Evolutionary conservation across 2,329 filamentous ascomycete genomes (phyloP).

Genomic region (Paramyrothecium roridum): DNA sequence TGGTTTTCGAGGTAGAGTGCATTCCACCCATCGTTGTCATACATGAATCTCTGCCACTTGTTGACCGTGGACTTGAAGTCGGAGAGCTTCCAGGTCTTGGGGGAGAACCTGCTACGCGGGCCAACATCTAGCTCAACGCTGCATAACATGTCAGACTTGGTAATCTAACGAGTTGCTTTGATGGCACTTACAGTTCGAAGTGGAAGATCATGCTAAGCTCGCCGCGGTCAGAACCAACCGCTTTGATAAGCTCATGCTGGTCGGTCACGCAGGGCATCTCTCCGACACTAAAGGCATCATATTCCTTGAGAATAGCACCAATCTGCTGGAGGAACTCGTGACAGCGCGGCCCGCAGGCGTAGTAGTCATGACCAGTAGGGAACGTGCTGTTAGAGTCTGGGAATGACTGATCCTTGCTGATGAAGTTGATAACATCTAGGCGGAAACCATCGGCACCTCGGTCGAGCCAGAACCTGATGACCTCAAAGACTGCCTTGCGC

Average conservation of each 20-base stretch:
- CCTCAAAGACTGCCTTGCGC: constrained; percentile 62
- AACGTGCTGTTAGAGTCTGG: constrained; percentile 41
- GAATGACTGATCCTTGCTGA: constrained; percentile 58
- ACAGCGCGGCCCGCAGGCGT: constrained; percentile 49
- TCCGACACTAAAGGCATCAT: constrained; percentile 49
- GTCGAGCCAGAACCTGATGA: constrained; percentile 73
- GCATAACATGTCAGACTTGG: constrained; percentile 1
- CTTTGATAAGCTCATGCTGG: constrained; percentile 37
- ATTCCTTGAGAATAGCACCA: constrained; percentile 38
- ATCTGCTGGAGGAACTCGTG: constrained; percentile 45
- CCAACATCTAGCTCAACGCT: constrained; percentile 50
- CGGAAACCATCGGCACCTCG: constrained; percentile 65
- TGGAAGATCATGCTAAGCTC: constrained; percentile 73
- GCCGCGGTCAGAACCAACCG: constrained; percentile 51
- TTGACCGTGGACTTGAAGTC: constrained; percentile 50
- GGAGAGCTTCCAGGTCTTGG: constrained; percentile 41
- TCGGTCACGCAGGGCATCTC: constrained; percentile 47
- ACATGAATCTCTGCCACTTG: constrained; percentile 60
- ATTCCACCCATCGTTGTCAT: constrained; percentile 60
- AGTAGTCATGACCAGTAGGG: constrained; percentile 36
- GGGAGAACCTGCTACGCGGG: constrained; percentile 38
- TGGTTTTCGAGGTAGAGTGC: constrained; percentile 65
- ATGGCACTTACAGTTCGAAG: constrained; percentile 54
- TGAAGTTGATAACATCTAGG: constrained; percentile 66
- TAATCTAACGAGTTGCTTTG: no score